Base-by-base conservation (phyloP, 371 early-diverging fungal species). In the Mortierella sp. region DNA sequence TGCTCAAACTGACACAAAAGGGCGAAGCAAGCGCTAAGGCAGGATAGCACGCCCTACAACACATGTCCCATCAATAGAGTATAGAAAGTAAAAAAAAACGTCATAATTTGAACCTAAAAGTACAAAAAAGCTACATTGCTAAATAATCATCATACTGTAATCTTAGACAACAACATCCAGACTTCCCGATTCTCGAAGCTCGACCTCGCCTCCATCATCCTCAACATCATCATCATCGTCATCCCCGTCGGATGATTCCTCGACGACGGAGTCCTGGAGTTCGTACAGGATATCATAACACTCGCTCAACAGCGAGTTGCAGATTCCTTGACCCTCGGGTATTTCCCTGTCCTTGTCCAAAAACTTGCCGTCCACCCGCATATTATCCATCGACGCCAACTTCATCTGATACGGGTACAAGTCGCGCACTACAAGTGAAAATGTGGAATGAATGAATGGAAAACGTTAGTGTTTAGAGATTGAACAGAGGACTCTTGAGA, bases 351-450 rank as follows among this genome's bases (percentile, higher is more conserved):
- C 94, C 76, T 93, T 93, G 77, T 94, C 95, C 67, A 94, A 87
- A 76, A 96, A 97, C 73, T 94, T 94, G 52, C 97, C 97, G 81
- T 96, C 95, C 5, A 91, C 89, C 34, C 96, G 91, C 89, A 94
- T 86, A 71, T 93, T 93, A 71, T 96, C 96, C 81, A 97, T 92
- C 64, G 92, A 91, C 0, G 94, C 92, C 65, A 97, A 86, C 73
- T 95, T 95, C 91, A 97, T 92, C 86, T 96, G 96, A 85, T 95
- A 97, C 41, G 96, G 96, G 80, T 95, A 94, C 64, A 97, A 86
- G 75, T 97, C 97, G 44, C 94, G 90, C 22, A 91, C 91, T 88
- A 86, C 55, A 2, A 22, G 13, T 13, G 31, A 43, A 45, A 8
- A 58, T 2, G 26, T 10, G 0, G n/a, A 31, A 9, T 14, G 50